A percentile compares a stretch with the other conserved stretches of the same genome.
Evolutionary conservation across 139 green algal genomes (phyloP).

Genomic region (Chlorella sp.): DNA sequence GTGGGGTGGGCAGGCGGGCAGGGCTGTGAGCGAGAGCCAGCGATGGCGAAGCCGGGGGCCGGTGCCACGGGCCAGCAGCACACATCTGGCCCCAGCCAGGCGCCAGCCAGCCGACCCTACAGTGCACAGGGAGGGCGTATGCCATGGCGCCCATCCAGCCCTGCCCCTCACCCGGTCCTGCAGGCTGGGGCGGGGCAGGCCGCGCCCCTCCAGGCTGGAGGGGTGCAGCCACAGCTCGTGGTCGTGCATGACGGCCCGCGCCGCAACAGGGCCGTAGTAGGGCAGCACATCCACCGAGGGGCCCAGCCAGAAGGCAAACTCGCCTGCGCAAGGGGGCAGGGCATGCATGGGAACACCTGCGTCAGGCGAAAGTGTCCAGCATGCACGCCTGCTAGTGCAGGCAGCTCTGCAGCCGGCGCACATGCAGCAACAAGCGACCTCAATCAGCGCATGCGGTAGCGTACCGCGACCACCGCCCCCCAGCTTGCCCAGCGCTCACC

Average conservation of each 20-base stretch:
- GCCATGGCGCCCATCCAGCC: too few relatives aligned
- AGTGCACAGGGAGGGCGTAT: too few relatives aligned
- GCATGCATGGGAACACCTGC: neutral
- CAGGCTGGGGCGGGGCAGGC: slow-evolving; percentile 14
- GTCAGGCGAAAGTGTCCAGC: neutral
- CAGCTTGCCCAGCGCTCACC: slow-evolving; percentile 43
- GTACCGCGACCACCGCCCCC: neutral
- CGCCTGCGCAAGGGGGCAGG: slow-evolving; percentile 16
- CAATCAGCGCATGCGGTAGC: too few relatives aligned
- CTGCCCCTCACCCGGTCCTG: neutral
- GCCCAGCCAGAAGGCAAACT: slow-evolving; percentile 64
- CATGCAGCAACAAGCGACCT: too few relatives aligned
- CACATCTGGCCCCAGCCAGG: too few relatives aligned
- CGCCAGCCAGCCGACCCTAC: too few relatives aligned
- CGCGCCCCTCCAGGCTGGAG: slow-evolving; percentile 61
- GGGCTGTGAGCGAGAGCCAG: too few relatives aligned
- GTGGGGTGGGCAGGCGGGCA: neutral
- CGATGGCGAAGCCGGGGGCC: too few relatives aligned
- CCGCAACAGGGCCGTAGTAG: slow-evolving; percentile 64
- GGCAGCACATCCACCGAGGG: slow-evolving; percentile 59
- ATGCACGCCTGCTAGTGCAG: neutral
- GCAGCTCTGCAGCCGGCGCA: neutral
- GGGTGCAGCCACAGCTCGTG: slow-evolving; percentile 88
- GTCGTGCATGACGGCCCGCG: slow-evolving; percentile 68
- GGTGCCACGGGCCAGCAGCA: too few relatives aligned